These are phyloP conservation scores for Orychophragmus violaceus DNA, from an alignment of 345 rosid species.

Conservation along the genomic window DNA sequence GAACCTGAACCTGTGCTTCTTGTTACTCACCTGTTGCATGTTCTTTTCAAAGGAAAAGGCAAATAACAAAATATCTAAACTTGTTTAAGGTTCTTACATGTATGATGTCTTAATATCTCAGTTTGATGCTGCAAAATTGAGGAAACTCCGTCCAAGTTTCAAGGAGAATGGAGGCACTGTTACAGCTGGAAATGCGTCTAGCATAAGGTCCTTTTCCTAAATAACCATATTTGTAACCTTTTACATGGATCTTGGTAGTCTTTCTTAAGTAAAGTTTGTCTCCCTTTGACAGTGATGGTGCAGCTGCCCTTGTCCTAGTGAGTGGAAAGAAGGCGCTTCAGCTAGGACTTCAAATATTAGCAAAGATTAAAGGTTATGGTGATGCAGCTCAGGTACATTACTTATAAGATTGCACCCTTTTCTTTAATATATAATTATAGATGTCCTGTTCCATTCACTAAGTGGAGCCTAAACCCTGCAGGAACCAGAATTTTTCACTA, in stretches of 20 bases:
- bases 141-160: constrained; percentile 95
- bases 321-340: constrained; percentile 74
- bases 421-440: neutral
- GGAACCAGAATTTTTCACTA: constrained; percentile 93
- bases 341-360: constrained; percentile 79
- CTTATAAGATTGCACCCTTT: neutral
- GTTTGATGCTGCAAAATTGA: constrained; percentile 89
- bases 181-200: constrained; percentile 98
- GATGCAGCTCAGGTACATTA: constrained; percentile 90
- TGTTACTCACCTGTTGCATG: neutral
- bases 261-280: neutral
- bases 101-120: constrained; percentile 25
- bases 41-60: no score
- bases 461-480: constrained; percentile 34
- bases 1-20: neutral
- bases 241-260: neutral
- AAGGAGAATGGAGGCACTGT: constrained; percentile 86
- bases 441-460: constrained; percentile 2
- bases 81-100: neutral
- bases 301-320: constrained; percentile 89
- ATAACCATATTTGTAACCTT: neutral
- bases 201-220: constrained; percentile 59
- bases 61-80: no score
- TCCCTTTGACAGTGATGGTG: constrained; percentile 72
- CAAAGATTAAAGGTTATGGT: constrained; percentile 74